Evolutionary conservation across 768 basidiomycete species (phyloP).

Genomic region (Xerocomellus dryophilus): DNA sequence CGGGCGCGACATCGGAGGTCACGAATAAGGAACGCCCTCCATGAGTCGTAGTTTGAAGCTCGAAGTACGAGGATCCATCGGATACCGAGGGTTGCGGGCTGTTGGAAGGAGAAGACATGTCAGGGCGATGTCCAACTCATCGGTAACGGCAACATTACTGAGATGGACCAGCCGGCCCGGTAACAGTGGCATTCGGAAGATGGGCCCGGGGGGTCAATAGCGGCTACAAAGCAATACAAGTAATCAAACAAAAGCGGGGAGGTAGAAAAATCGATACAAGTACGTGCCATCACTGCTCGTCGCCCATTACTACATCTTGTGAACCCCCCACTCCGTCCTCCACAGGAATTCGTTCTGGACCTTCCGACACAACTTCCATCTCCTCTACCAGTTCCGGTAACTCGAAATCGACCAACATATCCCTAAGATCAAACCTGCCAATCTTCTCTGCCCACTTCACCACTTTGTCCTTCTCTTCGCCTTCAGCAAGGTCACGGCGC

Average conservation of each 20-base stretch:
- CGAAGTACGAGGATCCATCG: constrained; percentile 13
- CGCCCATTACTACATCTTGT: constrained; percentile 9
- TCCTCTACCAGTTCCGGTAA: constrained; percentile 12
- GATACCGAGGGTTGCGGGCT: neutral
- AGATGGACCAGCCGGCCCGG: neutral
- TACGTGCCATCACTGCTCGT: neutral
- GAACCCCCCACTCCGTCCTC: neutral
- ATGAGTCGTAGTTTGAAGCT: constrained; percentile 37
- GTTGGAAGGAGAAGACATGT: constrained; percentile 8
- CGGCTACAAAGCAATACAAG: neutral
- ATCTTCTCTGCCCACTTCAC: constrained; percentile 16
- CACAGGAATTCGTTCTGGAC: neutral
- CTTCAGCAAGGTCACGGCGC: constrained; percentile 20
- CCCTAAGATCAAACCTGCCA: constrained; percentile 22
- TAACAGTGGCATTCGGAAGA: neutral
- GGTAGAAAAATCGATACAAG: neutral
- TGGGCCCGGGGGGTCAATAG: neutral
- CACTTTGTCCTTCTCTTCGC: constrained; percentile 13
- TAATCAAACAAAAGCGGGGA: neutral
- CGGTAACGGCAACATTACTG: neutral
- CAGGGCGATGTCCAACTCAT: neutral
- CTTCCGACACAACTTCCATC: constrained; percentile 6
- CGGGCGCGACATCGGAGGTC: constrained; percentile 37
- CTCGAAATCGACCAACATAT: constrained; percentile 22
- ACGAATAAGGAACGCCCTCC: constrained; percentile 58